Evolutionary conservation across 805 yeast species (phyloP).

Genomic region (Hagleromyces aurorensis): DNA sequence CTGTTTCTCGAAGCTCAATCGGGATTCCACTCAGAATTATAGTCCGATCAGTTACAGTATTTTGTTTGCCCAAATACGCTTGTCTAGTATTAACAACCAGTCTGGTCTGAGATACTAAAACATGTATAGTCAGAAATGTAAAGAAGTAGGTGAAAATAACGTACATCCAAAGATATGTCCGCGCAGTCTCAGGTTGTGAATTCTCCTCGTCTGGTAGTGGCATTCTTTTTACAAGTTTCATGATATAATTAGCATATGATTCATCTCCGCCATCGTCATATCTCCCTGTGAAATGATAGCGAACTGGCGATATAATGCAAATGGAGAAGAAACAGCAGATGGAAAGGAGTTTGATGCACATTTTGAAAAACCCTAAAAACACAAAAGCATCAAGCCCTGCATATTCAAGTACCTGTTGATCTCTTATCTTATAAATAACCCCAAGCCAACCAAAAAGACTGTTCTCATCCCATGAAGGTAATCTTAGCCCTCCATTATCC

Average conservation of each 20-base stretch:
- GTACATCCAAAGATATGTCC: constrained; percentile 69
- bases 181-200: constrained; percentile 36
- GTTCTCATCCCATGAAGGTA: constrained; percentile 31
- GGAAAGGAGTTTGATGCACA: constrained; percentile 65
- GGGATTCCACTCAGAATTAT: constrained; percentile 86
- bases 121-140: constrained; percentile 55
- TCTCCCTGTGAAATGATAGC: constrained; percentile 76
- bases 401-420: constrained; percentile 70
- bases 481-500: constrained; percentile 17
- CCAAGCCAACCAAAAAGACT: constrained; percentile 79
- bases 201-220: constrained; percentile 23
- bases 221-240: constrained; percentile 5
- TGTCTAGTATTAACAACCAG: constrained; percentile 75
- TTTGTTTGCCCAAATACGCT: constrained; percentile 72
- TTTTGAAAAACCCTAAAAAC: constrained; percentile 80
- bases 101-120: constrained; percentile 60
- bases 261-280: constrained; percentile 53
- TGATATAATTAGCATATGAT: neutral
- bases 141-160: constrained; percentile 81
- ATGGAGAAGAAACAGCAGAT: constrained; percentile 64
- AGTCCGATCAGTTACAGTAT: constrained; percentile 86
- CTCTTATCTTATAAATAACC: constrained; percentile 54
- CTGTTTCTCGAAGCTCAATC: constrained; percentile 62
- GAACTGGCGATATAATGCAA: constrained; percentile 71
- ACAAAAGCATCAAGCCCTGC: constrained; percentile 96